Base-by-base conservation (phyloP, 2,329 filamentous ascomycete species). In the Esteya vermicola region DNA sequence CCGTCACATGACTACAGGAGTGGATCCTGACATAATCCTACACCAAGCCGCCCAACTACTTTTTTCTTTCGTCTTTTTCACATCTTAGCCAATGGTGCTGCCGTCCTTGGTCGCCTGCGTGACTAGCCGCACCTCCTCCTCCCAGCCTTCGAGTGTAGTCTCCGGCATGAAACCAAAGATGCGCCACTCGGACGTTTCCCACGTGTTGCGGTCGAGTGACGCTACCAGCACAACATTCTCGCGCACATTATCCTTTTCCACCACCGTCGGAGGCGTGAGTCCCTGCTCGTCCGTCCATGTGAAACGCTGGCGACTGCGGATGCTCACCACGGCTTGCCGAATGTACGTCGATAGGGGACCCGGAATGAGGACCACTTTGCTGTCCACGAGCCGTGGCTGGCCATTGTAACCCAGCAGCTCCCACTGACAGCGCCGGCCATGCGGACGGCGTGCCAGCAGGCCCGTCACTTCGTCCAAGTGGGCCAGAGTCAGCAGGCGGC, bases 191-290 rank as follows among this genome's bases (percentile, higher is more conserved):
- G 55, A 58, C 41, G 64, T 54, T 51, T 61, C 53, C 47, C 61
- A 70, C 18, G 68, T 71, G 40, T 52, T 56, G 35, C 57, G 59
- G 51, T 67, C 58, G 33, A 70, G 46, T 23, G 56, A 42, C 22
- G 65, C 52, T 51, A 75, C 72, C 34, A 85, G 47, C 30, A 81
- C 76, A 5, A 85, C 47, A 51, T 83, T 74, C 61, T 85, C 81
- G 2, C 66, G 54, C 48, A 78, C 64, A 37, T 71, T 60, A 50
- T 70, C 67, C 47, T 68, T 38, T 6, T 32, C 60, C 51, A 65
- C 65, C 33, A 64, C 62, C 44, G 58, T 64, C 8, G 72, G 36
- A 52, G n/a, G 59, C 49, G 43, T 31, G 6, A 14, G 28, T 4
- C 28, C 28, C 28, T 40, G 13, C 23, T 43, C 39, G 25, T 49